Evolutionary conservation across 768 basidiomycete species (phyloP), one percentile per base, ranked within the genome.

Genomic region (Lentinula lateritia): DNA sequence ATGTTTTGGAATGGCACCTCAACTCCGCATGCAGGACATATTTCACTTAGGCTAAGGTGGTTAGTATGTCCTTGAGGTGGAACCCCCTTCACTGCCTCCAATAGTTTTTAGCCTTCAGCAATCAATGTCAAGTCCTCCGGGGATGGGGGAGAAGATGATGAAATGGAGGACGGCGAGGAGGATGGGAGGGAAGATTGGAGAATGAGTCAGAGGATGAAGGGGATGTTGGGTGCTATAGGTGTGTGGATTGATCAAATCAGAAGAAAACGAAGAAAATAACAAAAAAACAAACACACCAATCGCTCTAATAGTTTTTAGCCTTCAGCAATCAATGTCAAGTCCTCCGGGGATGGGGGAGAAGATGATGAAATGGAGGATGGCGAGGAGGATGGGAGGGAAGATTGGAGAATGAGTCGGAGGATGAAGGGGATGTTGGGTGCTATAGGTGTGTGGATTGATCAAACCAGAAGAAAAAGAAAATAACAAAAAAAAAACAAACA

Each of bases 21-120:
- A 0, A 80, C 78, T 42, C 79, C 72, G 73, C 92, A 94, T 15
- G 91, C 92, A 2, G 91, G 90, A 65, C 92, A 94, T 16, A 70
- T 66, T 73, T 93, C 92, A 56, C 80, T 78, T 48, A 86, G 72
- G 36, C 80, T 78, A 50, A 86, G 72, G 36, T 74, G 75, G 56
- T 68, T 69, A 46, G 28, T 28, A 28, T 81, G 67, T 6, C 75
- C 74, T 36, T 67, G 65, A 39, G 69, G 59, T 55, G 65, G 68
- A 46, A 74, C 66, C 69, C 5, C 63, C 50, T 67, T 63, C 6
- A 68, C 63, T 1, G 63, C 58, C 18, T 58, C 64, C 34, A 74
- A 71, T 13, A 80, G 69, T 6, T 66, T 38, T 39, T 72, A 64
- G 23, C 75, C 76, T 64, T 80, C 78, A 35, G 67, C 64, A 1